A percentile compares a stretch with the other conserved stretches of the same genome.
phyloP scores from a whole-genome alignment of 768 basidiomycete genomes.

The Asterophora parasitica region DNA sequence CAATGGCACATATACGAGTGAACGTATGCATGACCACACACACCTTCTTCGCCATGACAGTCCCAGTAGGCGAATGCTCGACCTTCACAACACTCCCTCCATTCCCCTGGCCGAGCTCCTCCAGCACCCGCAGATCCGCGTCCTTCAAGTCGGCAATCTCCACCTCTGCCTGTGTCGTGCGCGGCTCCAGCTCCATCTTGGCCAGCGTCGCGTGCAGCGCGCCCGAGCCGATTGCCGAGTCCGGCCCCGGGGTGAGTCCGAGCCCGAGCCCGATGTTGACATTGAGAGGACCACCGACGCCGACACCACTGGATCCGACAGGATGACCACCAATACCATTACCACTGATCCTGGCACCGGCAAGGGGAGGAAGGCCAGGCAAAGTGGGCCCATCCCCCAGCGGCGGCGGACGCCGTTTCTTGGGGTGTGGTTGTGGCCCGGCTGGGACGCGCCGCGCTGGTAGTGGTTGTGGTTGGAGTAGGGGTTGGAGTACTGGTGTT shows the following conservation, averaged over 20 bases:
- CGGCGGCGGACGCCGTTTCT: constrained; percentile 63
- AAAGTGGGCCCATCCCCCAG: constrained; percentile 45
- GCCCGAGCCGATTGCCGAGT: constrained; percentile 11
- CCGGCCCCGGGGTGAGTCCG: background rate
- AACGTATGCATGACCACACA: no score
- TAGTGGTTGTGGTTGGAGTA: constrained; percentile 35
- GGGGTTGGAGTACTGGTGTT: constrained; percentile 27
- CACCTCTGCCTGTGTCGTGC: constrained; percentile 75
- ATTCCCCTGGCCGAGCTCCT: constrained; percentile 92
- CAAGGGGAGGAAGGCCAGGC: constrained; percentile 12
- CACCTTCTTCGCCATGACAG: constrained; percentile 98
- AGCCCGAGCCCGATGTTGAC: no score
- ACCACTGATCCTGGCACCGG: background rate
- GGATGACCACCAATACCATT: no score
- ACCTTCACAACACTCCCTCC: constrained; percentile 97
- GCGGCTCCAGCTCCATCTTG: constrained; percentile 60
- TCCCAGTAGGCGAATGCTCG: constrained; percentile 84
- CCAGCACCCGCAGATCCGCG: constrained; percentile 84
- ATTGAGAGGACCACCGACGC: no score
- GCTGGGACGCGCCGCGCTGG: constrained; percentile 3
- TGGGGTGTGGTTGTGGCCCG: constrained; percentile 10
- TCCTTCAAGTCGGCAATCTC: constrained; percentile 72
- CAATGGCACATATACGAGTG: no score
- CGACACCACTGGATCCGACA: no score
- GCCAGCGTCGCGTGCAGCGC: constrained; percentile 77